These are phyloP conservation scores for Penicillium herquei DNA, from an alignment of 495 filamentous ascomycete species.

Conservation along the genomic window DNA sequence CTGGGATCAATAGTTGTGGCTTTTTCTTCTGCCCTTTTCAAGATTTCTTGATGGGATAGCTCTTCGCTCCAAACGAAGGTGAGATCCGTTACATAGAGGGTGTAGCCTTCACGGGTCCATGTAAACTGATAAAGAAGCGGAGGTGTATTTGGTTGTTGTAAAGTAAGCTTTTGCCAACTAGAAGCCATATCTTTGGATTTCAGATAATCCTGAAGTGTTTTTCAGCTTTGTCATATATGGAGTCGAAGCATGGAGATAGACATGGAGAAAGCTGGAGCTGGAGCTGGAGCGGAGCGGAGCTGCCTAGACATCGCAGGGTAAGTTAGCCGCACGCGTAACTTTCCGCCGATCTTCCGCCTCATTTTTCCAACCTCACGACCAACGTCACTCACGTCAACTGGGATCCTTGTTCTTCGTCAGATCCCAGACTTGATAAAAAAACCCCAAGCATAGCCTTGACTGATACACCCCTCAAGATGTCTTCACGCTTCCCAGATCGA, in stretches of 20 bases:
- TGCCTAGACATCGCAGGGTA: not conserved
- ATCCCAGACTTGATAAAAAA: not conserved
- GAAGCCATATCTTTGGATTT: constrained; percentile 30
- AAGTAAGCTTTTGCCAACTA: constrained; percentile 37
- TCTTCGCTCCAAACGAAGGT: constrained; percentile 80
- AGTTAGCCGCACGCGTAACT: constrained; percentile 28
- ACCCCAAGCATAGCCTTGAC: not conserved
- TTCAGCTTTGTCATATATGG: not conserved
- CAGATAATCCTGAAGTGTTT: not conserved
- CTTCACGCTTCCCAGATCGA: constrained; percentile 31
- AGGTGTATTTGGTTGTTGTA: constrained; percentile 29
- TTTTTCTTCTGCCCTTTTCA: constrained; percentile 60
- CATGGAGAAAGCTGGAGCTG: constrained; percentile 8
- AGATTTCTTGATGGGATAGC: constrained; percentile 60
- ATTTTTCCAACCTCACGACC: constrained; percentile 17
- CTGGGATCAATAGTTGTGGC: constrained; percentile 82
- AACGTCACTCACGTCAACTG: not conserved
- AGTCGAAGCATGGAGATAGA: no score
- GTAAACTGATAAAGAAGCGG: constrained; percentile 54
- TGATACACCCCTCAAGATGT: constrained; percentile 23
- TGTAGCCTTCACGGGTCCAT: constrained; percentile 59
- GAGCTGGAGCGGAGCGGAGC: constrained; percentile 7
- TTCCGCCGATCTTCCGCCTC: constrained; percentile 24
- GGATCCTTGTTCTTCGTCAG: not conserved
- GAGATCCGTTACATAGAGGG: constrained; percentile 77